phyloP scores from a whole-genome alignment of 495 filamentous ascomycete species.

The Baudoinia panamericana region DNA sequence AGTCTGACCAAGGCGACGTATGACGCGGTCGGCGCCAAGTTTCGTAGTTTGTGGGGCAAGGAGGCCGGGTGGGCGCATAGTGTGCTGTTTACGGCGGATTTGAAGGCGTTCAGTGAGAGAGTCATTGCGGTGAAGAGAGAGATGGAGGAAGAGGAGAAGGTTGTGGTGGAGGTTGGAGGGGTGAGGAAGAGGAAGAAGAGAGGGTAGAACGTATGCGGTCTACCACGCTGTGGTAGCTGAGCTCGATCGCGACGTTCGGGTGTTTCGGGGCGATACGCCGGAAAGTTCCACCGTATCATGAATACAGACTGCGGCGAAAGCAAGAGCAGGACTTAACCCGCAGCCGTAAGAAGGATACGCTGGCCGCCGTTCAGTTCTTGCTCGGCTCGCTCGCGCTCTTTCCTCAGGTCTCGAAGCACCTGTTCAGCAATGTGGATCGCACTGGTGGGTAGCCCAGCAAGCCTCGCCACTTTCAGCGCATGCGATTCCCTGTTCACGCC shows the following conservation, averaged over 20 bases:
- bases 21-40: conserved; percentile 78
- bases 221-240: no score
- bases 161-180: conserved; percentile 22
- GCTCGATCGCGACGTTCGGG: no score
- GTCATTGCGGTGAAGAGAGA: conserved; percentile 41
- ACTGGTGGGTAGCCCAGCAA: conserved; percentile 52
- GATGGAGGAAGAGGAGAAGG: conserved; percentile 27
- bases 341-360: no score
- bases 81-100: conserved; percentile 88
- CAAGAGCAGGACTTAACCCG: no score
- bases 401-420: conserved; percentile 22
- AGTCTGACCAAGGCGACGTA: conserved; percentile 81
- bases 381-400: no score
- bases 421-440: conserved; percentile 31
- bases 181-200: conserved; percentile 23
- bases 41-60: conserved; percentile 79
- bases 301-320: no score
- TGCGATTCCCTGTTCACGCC: conserved; percentile 81
- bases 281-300: no score
- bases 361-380: no score
- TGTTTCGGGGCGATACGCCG: no score
- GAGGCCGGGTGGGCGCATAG: conserved; percentile 97
- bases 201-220: no score
- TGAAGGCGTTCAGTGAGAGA: conserved; percentile 67
- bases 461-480: conserved; percentile 77